Base-by-base conservation (phyloP, 1,284 basidiomycete species). In the Neolentinus lepideus region DNA sequence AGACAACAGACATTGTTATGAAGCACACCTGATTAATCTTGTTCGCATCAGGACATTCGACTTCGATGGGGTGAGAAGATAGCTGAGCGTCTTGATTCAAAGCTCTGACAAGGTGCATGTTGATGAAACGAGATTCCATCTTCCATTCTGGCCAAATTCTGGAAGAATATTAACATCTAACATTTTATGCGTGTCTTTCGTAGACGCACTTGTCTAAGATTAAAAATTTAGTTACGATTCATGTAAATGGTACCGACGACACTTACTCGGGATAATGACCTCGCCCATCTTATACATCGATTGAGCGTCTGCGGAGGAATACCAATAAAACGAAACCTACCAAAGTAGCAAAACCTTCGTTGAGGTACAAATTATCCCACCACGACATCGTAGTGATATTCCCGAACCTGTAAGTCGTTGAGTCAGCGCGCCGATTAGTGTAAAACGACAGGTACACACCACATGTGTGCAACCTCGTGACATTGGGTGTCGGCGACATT, bases 31-130 rank as follows among this genome's bases (percentile, higher is more conserved):
- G 89, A 67, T 89, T 89, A 63, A 94, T 90, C 67, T 90, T 83
- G 65, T 90, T 88, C 12, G 91, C 88, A 67, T 95, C 90, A 0
- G 91, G 90, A 65, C 90, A 93, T 9, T 89, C 88, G 21, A 98
- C 92, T 71, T 99, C 94, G 65, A 99, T 93, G 1, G 95, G 91
- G 70, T 99, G 96, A 29, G 92, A 95, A 14, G 94, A 96, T 14
- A 90, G 76, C 69, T 95, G 93, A 10, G 91, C 84, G 66, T 99
- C 96, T 55, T 98, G 80, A 35, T 77, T 74, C 31, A 97, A 79
- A 12, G 95, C 94, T 27, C 72, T 69, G 58, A 78, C 77, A 35
- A 88, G 71, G 63, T 85, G 77, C n/a, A 72, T 68, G 12, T 77
- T 76, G 59, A 90, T 84, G 66, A 90, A 91, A 51, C 79, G 77